Conservation (phyloP, 768 basidiomycete species). For the Boletellus sp. region DNA sequence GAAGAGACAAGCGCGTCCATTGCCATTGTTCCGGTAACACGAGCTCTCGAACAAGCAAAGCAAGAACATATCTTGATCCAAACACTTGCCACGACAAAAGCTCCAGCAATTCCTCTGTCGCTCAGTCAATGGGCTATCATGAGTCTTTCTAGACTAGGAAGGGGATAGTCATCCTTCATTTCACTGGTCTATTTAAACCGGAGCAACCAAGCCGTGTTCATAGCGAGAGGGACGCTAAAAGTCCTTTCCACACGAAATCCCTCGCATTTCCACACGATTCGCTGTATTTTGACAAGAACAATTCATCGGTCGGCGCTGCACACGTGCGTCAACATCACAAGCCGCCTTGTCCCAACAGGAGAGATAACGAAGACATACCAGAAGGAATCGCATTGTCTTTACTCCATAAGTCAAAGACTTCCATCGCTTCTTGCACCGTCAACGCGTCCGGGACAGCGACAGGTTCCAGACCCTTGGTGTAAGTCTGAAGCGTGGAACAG, state of each 20-base stretch:
- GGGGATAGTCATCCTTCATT: neutral
- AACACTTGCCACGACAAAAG: no score
- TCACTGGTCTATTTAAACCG: neutral
- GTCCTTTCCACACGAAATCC: constrained; percentile 70
- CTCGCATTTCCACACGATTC: constrained; percentile 77
- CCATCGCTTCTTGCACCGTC: constrained; percentile 63
- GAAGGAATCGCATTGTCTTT: constrained; percentile 53
- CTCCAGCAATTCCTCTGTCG: neutral
- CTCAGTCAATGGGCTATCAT: neutral
- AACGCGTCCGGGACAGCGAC: constrained; percentile 56
- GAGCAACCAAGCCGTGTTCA: constrained; percentile 6
- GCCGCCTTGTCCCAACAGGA: neutral
- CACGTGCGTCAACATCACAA: neutral
- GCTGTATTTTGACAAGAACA: constrained; percentile 75
- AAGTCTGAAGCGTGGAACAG: constrained; percentile 44
- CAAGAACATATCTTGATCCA: no score
- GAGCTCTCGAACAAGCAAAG: no score
- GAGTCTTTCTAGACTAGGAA: neutral
- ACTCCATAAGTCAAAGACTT: constrained; percentile 75
- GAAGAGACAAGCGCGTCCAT: no score
- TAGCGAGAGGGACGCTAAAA: constrained; percentile 36
- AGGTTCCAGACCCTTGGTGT: constrained; percentile 51
- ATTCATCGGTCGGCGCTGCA: constrained; percentile 53
- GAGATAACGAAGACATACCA: constrained; percentile 31
- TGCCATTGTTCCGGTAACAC: no score